These are phyloP conservation scores for Penicillium italicum DNA, from an alignment of 2,329 filamentous ascomycete genomes.

Conservation along the genomic window DNA sequence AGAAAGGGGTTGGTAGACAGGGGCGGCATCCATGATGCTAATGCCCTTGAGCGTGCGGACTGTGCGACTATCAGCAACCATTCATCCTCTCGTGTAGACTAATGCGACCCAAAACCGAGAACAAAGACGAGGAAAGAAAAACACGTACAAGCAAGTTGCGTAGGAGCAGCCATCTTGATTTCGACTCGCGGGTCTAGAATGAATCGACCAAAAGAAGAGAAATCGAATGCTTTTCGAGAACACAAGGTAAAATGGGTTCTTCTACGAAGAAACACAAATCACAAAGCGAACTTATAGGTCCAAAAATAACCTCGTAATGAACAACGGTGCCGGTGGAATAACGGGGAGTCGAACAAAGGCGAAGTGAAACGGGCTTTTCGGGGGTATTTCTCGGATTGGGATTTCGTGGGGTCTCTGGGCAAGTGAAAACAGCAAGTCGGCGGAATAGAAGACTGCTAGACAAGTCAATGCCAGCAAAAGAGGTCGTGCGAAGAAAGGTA, in stretches of 20 bases:
- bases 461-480: constrained; percentile 51
- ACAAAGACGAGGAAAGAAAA: not conserved
- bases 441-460: constrained; percentile 38
- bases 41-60: constrained; percentile 95
- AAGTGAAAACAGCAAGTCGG: constrained; percentile 8
- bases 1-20: constrained; percentile 77
- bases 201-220: constrained; percentile 11
- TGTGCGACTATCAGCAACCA: constrained; percentile 38
- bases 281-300: constrained; percentile 1
- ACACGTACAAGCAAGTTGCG: constrained; percentile 81
- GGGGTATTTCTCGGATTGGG: constrained; percentile 6
- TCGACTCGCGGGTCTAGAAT: constrained; percentile 10
- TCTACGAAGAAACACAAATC: not conserved
- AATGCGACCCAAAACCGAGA: not conserved
- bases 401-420: constrained; percentile 1
- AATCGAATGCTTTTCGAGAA: constrained; percentile 9
- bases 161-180: constrained; percentile 71
- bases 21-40: constrained; percentile 86
- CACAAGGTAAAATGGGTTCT: constrained; percentile 4
- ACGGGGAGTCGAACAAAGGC: constrained; percentile 10
- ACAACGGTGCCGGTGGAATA: not conserved
- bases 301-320: constrained; percentile 7
- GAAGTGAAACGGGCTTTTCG: constrained; percentile 3
- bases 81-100: not conserved
- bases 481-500: constrained; percentile 30